Conservation (phyloP, 345 rosid species). For the Draba incana region DNA sequence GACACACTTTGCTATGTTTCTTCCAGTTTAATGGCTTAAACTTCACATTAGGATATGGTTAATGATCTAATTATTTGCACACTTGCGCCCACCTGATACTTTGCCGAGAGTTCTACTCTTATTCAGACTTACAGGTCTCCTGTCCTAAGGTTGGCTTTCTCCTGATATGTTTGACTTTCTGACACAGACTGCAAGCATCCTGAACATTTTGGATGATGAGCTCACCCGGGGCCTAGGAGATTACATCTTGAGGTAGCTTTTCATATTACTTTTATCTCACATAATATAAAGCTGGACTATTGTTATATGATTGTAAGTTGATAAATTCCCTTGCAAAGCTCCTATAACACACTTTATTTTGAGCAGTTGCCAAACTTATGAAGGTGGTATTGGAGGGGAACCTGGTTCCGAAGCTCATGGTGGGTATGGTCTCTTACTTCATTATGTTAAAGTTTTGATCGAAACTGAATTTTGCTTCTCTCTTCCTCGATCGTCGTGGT, state of each 20-base stretch:
- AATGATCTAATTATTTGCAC: conserved; percentile 3
- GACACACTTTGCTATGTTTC: conserved; percentile 17
- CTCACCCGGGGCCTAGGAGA: conserved; percentile 72
- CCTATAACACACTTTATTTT: conserved; percentile 26
- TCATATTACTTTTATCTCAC: conserved; percentile 18
- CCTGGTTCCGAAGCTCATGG: conserved; percentile 99
- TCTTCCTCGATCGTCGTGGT: conserved; percentile 2
- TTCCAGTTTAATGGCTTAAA: conserved; percentile 9
- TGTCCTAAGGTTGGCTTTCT: conserved; percentile 8
- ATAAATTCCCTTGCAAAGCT: background rate
- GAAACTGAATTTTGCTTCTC: conserved; percentile 6
- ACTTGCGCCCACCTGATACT: conserved; percentile 4
- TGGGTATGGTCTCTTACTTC: conserved; percentile 71
- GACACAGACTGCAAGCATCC: conserved; percentile 77
- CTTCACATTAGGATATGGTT: conserved; percentile 11
- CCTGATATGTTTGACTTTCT: conserved; percentile 24
- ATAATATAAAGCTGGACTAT: background rate
- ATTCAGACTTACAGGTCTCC: conserved; percentile 1
- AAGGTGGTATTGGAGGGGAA: conserved; percentile 98
- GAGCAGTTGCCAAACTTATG: conserved; percentile 94
- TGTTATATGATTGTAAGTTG: conserved; percentile 5
- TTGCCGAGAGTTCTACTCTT: conserved; percentile 14
- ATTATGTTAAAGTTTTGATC: conserved; percentile 20
- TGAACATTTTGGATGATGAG: conserved; percentile 81
- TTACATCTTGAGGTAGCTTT: conserved; percentile 81